Evolutionary conservation across 2,329 filamentous ascomycete species (phyloP), one percentile per base, ranked within the genome.

Genomic region (Epicoccum sorghinum): DNA sequence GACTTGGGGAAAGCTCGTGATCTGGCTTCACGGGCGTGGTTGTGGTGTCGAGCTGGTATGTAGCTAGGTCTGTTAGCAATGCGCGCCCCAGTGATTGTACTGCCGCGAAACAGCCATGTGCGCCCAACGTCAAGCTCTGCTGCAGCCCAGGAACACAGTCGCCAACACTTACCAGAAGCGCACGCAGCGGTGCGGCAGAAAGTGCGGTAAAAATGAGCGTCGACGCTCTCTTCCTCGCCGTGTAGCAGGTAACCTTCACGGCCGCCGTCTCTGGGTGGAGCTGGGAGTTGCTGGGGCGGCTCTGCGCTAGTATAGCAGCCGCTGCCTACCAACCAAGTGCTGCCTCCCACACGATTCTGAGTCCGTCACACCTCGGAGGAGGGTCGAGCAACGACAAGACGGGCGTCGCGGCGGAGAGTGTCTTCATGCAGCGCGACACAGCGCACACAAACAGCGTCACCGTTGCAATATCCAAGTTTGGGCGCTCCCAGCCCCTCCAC

Each of bases 401-500:
- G 27, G 27, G 27, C 27, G 27, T 29, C 27, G 27, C 27, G 27
- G 27, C 27, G 4, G 9, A 29, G 27, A 29, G 6, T 8, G n/a
- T 35, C 27, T 29, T 29, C 27, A 29, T 29, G 27, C 27, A 29
- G 39, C 24, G 47, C 30, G 6, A 23, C 32, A 32, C 38, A 36
- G 46, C 30, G 45, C 33, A 18, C 45, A 47, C 43, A 29, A 36
- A n/a, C 41, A 25, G 12, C 18, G 18, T 8, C 6, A 6, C 13
- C 22, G 43, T 33, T 22, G 23, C 27, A 4, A 14, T 23, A 14
- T 25, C 47, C 47, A 44, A 18, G 6, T 25, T 38, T 50, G 23
- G 33, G 25, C 22, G 2, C 36, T 49, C 52, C 52, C 52, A 54
- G 52, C 52, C 52, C 52, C 52, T 54, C 52, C 52, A 54, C 46